Percentiles rank a stretch among this genome's conserved stretches.
Evolutionary conservation across 1,284 basidiomycete genomes (phyloP).

Genomic region (Pseudozyma tsukubaensis): DNA sequence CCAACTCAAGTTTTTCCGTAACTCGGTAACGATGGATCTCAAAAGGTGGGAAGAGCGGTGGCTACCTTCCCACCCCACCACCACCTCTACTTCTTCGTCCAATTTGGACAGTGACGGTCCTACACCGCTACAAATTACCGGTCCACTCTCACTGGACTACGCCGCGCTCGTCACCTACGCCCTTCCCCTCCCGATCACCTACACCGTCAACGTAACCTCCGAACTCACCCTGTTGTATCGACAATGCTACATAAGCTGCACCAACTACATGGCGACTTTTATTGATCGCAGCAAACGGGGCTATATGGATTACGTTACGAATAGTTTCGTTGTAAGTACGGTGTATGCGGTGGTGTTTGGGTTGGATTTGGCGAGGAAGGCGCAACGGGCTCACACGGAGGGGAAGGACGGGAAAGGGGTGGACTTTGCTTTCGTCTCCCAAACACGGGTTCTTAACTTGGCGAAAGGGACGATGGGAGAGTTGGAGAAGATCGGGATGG

Average conservation of each 20-base stretch:
- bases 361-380: constrained; percentile 24
- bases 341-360: constrained; percentile 40
- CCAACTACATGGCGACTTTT: constrained; percentile 47
- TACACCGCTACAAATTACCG: constrained; percentile 35
- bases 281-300: constrained; percentile 24
- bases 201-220: constrained; percentile 21
- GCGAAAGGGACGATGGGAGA: constrained; percentile 13
- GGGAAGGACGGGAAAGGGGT: neutral
- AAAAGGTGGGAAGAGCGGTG: constrained; percentile 51
- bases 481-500: constrained; percentile 20
- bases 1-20: constrained; percentile 41
- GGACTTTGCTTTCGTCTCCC: constrained; percentile 28
- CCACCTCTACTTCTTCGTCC: neutral
- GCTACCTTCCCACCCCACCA: constrained; percentile 13
- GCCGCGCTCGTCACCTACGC: constrained; percentile 47
- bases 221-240: constrained; percentile 31
- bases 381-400: neutral
- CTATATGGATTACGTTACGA: constrained; percentile 30
- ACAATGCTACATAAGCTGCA: constrained; percentile 44
- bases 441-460: constrained; percentile 12
- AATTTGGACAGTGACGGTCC: neutral
- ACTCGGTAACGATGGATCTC: constrained; percentile 41
- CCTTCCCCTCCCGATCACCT: constrained; percentile 35
- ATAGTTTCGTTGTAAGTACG: constrained; percentile 27
- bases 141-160: constrained; percentile 37